Evolutionary conservation across 768 basidiomycete species (phyloP).

Genomic region (Boletus subparvulus): DNA sequence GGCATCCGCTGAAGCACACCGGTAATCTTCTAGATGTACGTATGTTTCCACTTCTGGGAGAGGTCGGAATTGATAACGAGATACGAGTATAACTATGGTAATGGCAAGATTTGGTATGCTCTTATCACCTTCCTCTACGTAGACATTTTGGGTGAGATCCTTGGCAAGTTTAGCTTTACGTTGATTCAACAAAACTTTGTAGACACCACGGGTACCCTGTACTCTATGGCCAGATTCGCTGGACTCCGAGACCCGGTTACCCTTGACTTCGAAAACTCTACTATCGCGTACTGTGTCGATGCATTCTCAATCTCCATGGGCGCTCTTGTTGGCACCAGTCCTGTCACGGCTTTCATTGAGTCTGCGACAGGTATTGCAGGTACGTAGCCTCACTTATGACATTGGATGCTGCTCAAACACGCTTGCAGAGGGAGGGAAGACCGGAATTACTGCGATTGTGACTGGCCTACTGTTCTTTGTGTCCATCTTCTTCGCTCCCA

Average conservation of each 20-base stretch:
- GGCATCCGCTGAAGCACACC: constrained; percentile 58
- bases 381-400: constrained; percentile 29
- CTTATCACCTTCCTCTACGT: constrained; percentile 88
- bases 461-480: constrained; percentile 78
- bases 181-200: background rate
- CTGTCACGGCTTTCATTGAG: constrained; percentile 82
- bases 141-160: constrained; percentile 66
- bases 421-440: constrained; percentile 76
- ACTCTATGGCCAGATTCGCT: constrained; percentile 90
- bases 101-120: constrained; percentile 83
- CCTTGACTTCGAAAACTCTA: constrained; percentile 83
- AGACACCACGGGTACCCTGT: constrained; percentile 67
- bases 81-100: constrained; percentile 49
- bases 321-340: constrained; percentile 74
- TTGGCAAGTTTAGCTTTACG: background rate
- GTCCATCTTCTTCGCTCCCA: constrained; percentile 83
- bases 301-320: constrained; percentile 82
- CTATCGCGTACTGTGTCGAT: constrained; percentile 79
- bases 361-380: constrained; percentile 78
- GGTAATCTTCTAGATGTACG: constrained; percentile 71
- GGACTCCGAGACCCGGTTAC: constrained; percentile 84
- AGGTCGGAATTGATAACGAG: constrained; percentile 5
- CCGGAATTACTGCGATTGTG: constrained; percentile 75
- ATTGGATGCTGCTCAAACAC: constrained; percentile 6
- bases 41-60: background rate